phyloP scores from a whole-genome alignment of 768 basidiomycete genomes.

The Suillus brevipes region DNA sequence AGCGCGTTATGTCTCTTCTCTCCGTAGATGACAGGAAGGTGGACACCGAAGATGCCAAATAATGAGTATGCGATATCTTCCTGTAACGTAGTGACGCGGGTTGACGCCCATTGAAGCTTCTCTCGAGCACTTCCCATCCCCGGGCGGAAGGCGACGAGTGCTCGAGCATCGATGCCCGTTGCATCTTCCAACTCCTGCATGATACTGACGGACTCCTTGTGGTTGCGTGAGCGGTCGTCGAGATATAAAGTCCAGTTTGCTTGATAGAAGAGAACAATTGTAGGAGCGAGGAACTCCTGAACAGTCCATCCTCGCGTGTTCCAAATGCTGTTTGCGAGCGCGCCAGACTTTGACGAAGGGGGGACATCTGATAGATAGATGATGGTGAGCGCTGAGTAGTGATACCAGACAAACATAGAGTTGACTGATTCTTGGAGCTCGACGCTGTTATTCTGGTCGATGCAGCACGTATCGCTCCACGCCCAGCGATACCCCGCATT shows the following conservation, averaged over 20 bases:
- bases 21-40: neutral
- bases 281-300: neutral
- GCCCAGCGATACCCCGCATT: neutral
- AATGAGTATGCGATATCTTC: neutral
- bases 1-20: neutral
- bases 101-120: neutral
- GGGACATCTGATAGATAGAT: neutral
- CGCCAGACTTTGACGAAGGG: neutral
- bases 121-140: neutral
- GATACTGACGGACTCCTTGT: neutral
- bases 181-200: neutral
- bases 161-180: neutral
- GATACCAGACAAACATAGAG: neutral
- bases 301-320: neutral
- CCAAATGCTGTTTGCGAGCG: neutral
- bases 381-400: neutral
- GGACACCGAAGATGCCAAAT: neutral
- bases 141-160: accelerated
- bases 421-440: neutral
- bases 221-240: neutral
- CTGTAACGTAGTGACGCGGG: neutral
- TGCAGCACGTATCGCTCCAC: neutral
- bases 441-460: neutral
- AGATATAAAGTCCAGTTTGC: neutral
- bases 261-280: neutral